Evolutionary conservation across 306 rosid genomes (phyloP), one percentile per base, ranked within the genome.

Genomic region (Sicyos edulis): DNA sequence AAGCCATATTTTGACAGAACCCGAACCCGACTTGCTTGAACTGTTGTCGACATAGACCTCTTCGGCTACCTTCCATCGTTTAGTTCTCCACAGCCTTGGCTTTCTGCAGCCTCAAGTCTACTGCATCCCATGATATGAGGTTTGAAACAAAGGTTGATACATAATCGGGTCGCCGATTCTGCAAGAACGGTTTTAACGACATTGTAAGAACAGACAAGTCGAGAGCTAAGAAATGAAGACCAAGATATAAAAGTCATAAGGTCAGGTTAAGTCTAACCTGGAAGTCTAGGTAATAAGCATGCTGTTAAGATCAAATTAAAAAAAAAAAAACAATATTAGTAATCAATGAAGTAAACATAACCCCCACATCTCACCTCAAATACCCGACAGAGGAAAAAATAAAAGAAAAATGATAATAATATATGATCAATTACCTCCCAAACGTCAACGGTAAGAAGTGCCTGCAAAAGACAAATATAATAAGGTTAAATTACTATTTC

Each of bases 91-190:
- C 76, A 58, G 82, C 29, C 52, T 64, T 88, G 5, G 98, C 96
- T 52, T 75, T 80, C 75, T 85, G 93, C 5, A 92, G 86, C 80
- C 92, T 81, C 40, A 76, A 77, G 78, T 87, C 85, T 64, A 82
- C 96, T 13, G 85, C 81, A 34, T 88, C 98, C 98, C 96, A 92
- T 51, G 96, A 88, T 47, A 92, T 90, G 17, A 92, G 96, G 75
- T 90, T 88, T 72, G 89, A 87, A 76, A 87, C 15, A 79, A 88
- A 90, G 78, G 82, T 63, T 6, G 96, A 81, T 74, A 92, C 79
- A 82, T 88, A 92, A 64, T 87, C 90, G 5, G 74, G 76, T 53
- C 96, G 88, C 32, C 77, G 86, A 67, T 76, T 90, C 96, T 92
- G 82, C 68, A 6, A 4, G 16, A 5, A n/a, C 14, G 10, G 7